Evolutionary conservation across 257 asterid species (phyloP).

Genomic region (Solanum pimpinellifolium): DNA sequence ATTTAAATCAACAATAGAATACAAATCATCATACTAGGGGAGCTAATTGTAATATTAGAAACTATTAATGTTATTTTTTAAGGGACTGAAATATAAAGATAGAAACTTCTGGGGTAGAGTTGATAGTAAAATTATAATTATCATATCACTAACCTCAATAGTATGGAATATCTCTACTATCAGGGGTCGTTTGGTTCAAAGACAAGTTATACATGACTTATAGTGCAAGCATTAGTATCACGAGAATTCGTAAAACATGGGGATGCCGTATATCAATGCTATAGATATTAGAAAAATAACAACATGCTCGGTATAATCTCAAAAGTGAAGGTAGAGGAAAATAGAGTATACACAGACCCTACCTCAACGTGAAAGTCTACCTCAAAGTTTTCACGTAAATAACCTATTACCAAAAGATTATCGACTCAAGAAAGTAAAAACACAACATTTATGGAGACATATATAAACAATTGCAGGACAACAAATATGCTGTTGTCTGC

Average conservation of each 20-base stretch:
- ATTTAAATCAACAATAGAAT: neutral
- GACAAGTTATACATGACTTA: no score
- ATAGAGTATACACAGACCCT: neutral
- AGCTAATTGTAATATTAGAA: neutral
- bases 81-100: neutral
- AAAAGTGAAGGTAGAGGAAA: rapidly evolving
- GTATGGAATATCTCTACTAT: neutral
- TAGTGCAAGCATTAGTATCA: no score
- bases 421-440: neutral
- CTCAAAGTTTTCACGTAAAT: neutral
- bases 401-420: neutral
- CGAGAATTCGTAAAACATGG: neutral
- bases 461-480: neutral
- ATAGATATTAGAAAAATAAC: neutral
- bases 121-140: no score
- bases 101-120: neutral
- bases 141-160: no score
- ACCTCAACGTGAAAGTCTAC: neutral
- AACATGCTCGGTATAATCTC: neutral
- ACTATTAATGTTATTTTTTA: neutral
- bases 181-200: no score
- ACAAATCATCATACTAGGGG: neutral
- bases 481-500: neutral
- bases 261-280: neutral
- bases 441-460: neutral